Conservation (phyloP, 164 flowering plant genomes). For the Buxus sempervirens region DNA sequence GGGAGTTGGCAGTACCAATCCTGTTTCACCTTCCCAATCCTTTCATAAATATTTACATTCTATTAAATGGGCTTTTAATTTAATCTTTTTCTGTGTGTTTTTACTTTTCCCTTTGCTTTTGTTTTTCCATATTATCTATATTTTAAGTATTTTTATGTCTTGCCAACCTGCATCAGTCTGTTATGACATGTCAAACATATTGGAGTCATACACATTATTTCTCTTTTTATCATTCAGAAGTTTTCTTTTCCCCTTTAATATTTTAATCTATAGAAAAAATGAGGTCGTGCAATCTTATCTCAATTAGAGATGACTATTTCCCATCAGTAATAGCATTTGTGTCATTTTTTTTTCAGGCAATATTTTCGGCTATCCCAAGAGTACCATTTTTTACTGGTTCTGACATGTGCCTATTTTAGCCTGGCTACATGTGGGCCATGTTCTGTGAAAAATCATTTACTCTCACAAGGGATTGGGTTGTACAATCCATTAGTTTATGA, state of each 20-base stretch:
- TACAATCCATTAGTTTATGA: conserved; percentile 28
- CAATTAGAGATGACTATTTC: background rate
- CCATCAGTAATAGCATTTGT: conserved; percentile 1
- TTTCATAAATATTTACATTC: background rate
- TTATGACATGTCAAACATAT: too few relatives aligned
- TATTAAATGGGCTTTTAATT: background rate
- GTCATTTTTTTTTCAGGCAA: conserved; percentile 36
- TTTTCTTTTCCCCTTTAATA: too few relatives aligned
- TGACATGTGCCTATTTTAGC: conserved; percentile 30
- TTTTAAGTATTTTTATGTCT: too few relatives aligned
- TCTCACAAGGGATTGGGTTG: conserved; percentile 20
- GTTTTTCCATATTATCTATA: too few relatives aligned
- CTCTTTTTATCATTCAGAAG: too few relatives aligned
- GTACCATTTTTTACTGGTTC: conserved; percentile 27
- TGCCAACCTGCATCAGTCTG: too few relatives aligned
- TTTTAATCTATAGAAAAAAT: too few relatives aligned
- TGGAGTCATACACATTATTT: too few relatives aligned
- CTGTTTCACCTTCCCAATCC: too few relatives aligned
- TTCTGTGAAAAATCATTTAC: conserved; percentile 12
- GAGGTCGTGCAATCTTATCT: background rate
- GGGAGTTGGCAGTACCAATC: too few relatives aligned
- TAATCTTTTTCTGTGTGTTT: too few relatives aligned
- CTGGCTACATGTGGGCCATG: conserved; percentile 35
- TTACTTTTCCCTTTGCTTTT: background rate
- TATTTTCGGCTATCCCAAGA: conserved; percentile 17